Base-by-base conservation (phyloP, 164 flowering plant genomes). In the Cinnamomum micranthum region DNA sequence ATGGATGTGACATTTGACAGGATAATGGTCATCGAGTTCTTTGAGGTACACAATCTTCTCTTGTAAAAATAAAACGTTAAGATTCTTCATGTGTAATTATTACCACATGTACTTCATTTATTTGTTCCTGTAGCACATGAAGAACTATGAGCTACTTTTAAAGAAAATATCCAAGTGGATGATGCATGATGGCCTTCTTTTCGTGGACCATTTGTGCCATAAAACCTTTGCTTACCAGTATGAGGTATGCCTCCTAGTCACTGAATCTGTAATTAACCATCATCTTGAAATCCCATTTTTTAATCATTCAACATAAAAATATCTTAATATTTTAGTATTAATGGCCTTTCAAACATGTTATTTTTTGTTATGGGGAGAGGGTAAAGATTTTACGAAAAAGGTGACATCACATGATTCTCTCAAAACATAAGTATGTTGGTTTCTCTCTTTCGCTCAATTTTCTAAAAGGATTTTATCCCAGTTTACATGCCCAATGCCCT, bases 141-240 rank as follows among this genome's bases (percentile, higher is more conserved):
- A 80, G 74, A 76, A 80, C 74, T 73, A 73, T 28, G 71, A 58
- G 50, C 35, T 76, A 17, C 74, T 76, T 70, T 74, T 80, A 28
- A 71, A 65, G 23, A 76, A 64, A 52, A 70, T 80, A 65, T 80
- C 82, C 6, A 25, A 65, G 27, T 80, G 79, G 82, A 58, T 80
- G 74, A 22, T 67, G 65, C 63, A 59, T 23, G 79, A 80, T 71
- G 76, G 79, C 47, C 75, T 80, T 66, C 82, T 80, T 23, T 80
- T 80, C 51, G 27, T 76, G 10, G 79, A 80, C 7, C 76, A 75
- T 64, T 55, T 69, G 14, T 75, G 78, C 65, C 81, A 72, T 71
- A 80, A 80, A 50, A 66, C 74, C 50, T 55, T 76, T 2, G 72
- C 69, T 17, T 76, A 76, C 24, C 74, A 73, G 25, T 73, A 65